These are phyloP conservation scores for Suillus ampliporus DNA, from an alignment of 768 basidiomycete species.

Conservation along the genomic window DNA sequence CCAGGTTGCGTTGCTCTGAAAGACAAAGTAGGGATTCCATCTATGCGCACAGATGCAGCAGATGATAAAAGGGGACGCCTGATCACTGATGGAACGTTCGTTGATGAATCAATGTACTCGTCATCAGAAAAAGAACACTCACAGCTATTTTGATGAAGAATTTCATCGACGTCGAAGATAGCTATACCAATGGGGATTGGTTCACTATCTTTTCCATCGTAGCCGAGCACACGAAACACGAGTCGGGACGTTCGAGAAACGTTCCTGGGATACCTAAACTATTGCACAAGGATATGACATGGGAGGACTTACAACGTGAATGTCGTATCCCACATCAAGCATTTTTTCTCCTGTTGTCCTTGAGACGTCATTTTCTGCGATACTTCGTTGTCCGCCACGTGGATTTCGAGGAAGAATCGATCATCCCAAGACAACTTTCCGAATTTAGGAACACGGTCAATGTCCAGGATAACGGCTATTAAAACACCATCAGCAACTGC, in stretches of 20 bases:
- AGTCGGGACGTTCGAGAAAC: conserved; percentile 4
- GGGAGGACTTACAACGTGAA: conserved; percentile 1
- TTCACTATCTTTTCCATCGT: conserved; percentile 1
- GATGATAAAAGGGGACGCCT: not conserved
- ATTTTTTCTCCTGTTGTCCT: not conserved
- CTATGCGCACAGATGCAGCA: conserved; percentile 3
- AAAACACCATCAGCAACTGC: not conserved
- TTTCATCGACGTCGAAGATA: conserved; percentile 1
- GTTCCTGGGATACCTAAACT: not conserved
- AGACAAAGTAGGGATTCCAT: conserved; percentile 1
- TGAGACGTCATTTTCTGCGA: not conserved
- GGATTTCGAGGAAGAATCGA: conserved; percentile 2
- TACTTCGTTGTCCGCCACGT: not conserved
- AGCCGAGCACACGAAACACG: conserved; percentile 4
- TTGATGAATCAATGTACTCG: not conserved
- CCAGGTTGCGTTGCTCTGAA: not conserved
- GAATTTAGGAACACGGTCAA: conserved; percentile 1
- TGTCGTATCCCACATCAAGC: not conserved
- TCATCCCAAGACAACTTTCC: conserved; percentile 3
- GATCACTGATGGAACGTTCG: not conserved
- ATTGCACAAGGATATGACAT: not conserved
- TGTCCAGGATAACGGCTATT: not conserved
- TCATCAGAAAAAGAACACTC: not conserved
- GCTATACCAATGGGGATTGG: conserved; percentile 1
- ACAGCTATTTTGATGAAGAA: not conserved